Evolutionary conservation across 2,329 filamentous ascomycete species (phyloP).

Genomic region (Lachnellula suecica): DNA sequence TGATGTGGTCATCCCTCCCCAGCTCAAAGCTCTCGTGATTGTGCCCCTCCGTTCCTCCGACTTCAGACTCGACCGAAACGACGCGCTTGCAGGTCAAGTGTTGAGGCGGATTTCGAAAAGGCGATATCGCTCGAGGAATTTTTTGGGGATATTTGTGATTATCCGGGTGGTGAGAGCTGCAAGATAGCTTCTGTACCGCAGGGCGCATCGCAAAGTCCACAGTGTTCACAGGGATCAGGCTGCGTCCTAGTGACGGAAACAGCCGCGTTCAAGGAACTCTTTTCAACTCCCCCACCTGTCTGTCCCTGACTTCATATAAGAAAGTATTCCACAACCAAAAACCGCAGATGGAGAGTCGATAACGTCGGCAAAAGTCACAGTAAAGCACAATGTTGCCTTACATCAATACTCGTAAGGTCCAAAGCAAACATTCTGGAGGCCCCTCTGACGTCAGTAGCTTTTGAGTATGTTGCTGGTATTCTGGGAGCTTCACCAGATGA

Average conservation of each 20-base stretch:
- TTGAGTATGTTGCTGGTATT: constrained; percentile 53
- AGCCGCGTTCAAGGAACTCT: not conserved
- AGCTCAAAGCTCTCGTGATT: not conserved
- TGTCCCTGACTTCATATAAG: not conserved
- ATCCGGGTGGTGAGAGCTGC: not conserved
- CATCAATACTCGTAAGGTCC: constrained; percentile 56
- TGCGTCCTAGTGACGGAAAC: constrained; percentile 1
- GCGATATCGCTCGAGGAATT: not conserved
- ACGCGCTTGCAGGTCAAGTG: not conserved
- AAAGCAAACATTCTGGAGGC: constrained; percentile 4
- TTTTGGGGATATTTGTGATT: not conserved
- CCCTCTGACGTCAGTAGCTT: constrained; percentile 48
- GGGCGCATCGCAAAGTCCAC: not conserved
- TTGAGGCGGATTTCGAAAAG: not conserved
- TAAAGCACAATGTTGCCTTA: constrained; percentile 56
- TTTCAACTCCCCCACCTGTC: not conserved
- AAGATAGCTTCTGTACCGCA: not conserved
- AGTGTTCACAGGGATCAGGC: not conserved
- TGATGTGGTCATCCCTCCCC: constrained; percentile 21
- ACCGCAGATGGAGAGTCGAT: constrained; percentile 25
- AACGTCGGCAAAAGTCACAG: not conserved
- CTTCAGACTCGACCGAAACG: not conserved
- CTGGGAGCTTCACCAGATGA: constrained; percentile 66
- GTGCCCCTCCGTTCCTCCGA: not conserved
- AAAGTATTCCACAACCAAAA: not conserved